These are phyloP conservation scores for Termitomyces sp. DNA, from an alignment of 768 basidiomycete species.

Conservation along the genomic window DNA sequence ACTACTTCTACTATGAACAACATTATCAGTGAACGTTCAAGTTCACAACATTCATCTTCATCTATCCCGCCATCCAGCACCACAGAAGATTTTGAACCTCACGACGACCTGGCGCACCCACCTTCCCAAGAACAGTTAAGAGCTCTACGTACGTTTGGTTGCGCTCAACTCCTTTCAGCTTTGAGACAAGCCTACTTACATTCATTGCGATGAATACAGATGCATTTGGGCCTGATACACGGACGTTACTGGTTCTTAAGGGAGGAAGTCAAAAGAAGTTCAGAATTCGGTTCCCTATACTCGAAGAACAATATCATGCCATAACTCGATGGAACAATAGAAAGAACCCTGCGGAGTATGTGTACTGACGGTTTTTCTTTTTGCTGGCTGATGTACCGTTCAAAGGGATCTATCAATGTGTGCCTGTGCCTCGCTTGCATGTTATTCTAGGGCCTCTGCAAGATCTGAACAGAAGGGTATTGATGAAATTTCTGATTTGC, in stretches of 20 bases:
- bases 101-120: neutral
- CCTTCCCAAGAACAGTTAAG: conserved; percentile 1
- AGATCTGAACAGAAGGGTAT: conserved; percentile 14
- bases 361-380: conserved; percentile 7
- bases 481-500: conserved; percentile 20
- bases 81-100: neutral
- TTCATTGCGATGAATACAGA: conserved; percentile 8
- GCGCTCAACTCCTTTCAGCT: neutral
- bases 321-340: conserved; percentile 37
- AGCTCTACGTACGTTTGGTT: conserved; percentile 1
- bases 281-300: conserved; percentile 17
- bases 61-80: neutral
- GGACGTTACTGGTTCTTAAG: neutral
- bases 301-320: conserved; percentile 20
- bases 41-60: neutral
- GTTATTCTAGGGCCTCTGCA: conserved; percentile 29
- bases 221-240: conserved; percentile 17
- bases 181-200: neutral
- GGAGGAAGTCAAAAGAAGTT: neutral
- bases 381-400: neutral
- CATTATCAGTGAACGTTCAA: neutral
- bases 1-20: neutral
- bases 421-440: conserved; percentile 43
- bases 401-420: conserved; percentile 30
- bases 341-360: conserved; percentile 29